phyloP scores from a whole-genome alignment of 2,329 filamentous ascomycete species.

The Ceratocystis alfenasii region DNA sequence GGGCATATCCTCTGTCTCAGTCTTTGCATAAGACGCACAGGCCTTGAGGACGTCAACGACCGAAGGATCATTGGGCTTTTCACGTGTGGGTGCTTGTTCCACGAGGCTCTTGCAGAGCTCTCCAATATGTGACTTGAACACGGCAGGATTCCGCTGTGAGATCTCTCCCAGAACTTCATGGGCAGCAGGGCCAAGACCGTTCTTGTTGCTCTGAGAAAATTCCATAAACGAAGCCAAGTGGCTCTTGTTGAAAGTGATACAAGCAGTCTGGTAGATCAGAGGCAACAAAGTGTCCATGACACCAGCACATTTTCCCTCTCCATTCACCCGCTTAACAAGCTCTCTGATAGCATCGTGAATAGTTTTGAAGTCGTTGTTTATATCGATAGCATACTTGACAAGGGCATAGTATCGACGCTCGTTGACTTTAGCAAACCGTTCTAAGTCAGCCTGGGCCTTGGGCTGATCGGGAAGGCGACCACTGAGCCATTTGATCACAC shows the following conservation, averaged over 20 bases:
- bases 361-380: constrained; percentile 83
- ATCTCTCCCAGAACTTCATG: constrained; percentile 89
- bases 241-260: constrained; percentile 85
- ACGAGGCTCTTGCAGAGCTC: constrained; percentile 81
- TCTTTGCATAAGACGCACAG: constrained; percentile 80
- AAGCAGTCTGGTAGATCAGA: constrained; percentile 69
- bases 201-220: constrained; percentile 71
- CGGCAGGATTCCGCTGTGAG: constrained; percentile 73
- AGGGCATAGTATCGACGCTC: constrained; percentile 85
- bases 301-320: constrained; percentile 33
- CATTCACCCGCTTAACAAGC: constrained; percentile 65
- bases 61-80: constrained; percentile 53
- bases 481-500: constrained; percentile 59
- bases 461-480: constrained; percentile 64
- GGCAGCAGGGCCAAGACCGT: constrained; percentile 63
- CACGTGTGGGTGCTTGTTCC: constrained; percentile 61
- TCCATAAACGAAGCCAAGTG: constrained; percentile 85
- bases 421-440: constrained; percentile 82
- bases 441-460: constrained; percentile 62
- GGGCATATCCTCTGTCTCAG: constrained; percentile 72
- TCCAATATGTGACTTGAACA: constrained; percentile 85
- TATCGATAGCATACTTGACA: constrained; percentile 70
- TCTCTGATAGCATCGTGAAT: constrained; percentile 86
- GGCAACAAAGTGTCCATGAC: constrained; percentile 71
- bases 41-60: constrained; percentile 90